phyloP scores from a whole-genome alignment of 1,139 yeast species.

The Yamadazyma oceani region DNA sequence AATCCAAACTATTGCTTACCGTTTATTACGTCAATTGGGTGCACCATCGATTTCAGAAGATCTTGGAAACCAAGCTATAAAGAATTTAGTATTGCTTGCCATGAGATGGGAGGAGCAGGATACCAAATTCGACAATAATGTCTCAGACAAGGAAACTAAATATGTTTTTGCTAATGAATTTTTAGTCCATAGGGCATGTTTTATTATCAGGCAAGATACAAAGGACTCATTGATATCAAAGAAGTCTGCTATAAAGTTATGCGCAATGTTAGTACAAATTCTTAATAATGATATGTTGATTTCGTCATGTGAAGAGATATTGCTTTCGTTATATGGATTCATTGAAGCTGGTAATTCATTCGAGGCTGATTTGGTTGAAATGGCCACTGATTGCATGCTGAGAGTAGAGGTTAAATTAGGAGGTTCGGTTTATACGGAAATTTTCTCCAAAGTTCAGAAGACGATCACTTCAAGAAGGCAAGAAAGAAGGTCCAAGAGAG shows the following conservation, averaged over 20 bases:
- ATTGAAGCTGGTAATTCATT: constrained; percentile 49
- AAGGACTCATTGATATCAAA: constrained; percentile 58
- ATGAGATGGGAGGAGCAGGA: constrained; percentile 58
- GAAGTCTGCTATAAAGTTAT: constrained; percentile 60
- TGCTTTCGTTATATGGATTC: constrained; percentile 61
- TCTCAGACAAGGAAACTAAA: constrained; percentile 23
- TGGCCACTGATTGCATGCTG: constrained; percentile 69
- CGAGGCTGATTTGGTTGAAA: constrained; percentile 51
- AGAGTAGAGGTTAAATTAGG: constrained; percentile 73
- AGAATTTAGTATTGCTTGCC: constrained; percentile 63
- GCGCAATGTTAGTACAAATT: constrained; percentile 58
- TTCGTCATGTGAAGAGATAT: constrained; percentile 43
- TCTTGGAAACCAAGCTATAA: constrained; percentile 64
- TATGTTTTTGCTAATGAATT: constrained; percentile 55
- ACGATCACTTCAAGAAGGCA: constrained; percentile 61
- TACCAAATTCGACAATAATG: constrained; percentile 34
- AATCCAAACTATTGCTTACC: constrained; percentile 64
- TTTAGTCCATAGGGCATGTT: constrained; percentile 60
- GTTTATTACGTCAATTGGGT: constrained; percentile 72
- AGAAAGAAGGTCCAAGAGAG: constrained; percentile 74
- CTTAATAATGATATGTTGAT: constrained; percentile 36
- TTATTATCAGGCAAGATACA: constrained; percentile 64
- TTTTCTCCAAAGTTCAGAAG: constrained; percentile 64
- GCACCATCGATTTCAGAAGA: constrained; percentile 73
- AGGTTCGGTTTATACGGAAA: constrained; percentile 63